These are phyloP conservation scores for Albatrellus ellisii DNA, from an alignment of 768 basidiomycete genomes.

Conservation along the genomic window DNA sequence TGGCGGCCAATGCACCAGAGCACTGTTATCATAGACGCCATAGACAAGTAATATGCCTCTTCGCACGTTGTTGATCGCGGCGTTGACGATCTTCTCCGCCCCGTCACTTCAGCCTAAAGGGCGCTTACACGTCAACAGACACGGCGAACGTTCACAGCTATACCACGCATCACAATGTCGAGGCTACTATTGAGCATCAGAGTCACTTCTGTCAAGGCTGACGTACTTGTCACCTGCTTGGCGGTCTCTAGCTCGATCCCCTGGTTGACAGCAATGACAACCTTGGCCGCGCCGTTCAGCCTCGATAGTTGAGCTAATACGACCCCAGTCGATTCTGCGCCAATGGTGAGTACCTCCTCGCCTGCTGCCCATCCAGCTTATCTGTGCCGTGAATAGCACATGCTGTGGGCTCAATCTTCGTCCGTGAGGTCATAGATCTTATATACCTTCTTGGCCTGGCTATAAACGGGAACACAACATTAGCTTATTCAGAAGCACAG, in stretches of 20 bases:
- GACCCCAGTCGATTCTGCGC: slow-evolving; percentile 88
- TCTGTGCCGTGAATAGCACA: slow-evolving; percentile 90
- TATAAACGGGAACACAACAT: slow-evolving; percentile 13
- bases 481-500: not conserved
- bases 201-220: slow-evolving; percentile 66
- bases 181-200: slow-evolving; percentile 67
- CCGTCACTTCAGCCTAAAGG: too few relatives aligned
- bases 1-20: slow-evolving; percentile 76
- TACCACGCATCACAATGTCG: slow-evolving; percentile 73
- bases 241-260: slow-evolving; percentile 88
- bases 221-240: slow-evolving; percentile 77
- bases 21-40: slow-evolving; percentile 83
- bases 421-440: slow-evolving; percentile 81
- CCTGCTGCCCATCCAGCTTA: slow-evolving; percentile 72
- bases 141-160: too few relatives aligned
- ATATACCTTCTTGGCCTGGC: slow-evolving; percentile 67
- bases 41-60: slow-evolving; percentile 80
- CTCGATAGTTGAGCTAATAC: slow-evolving; percentile 83
- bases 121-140: slow-evolving; percentile 72
- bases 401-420: slow-evolving; percentile 79
- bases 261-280: slow-evolving; percentile 82
- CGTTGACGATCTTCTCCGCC: slow-evolving; percentile 76
- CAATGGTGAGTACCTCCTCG: slow-evolving; percentile 71
- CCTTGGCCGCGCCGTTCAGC: slow-evolving; percentile 67
- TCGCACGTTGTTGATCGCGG: slow-evolving; percentile 81